These are phyloP conservation scores for Ustilago cynodontis DNA, from an alignment of 1,284 basidiomycete genomes.

Conservation along the genomic window DNA sequence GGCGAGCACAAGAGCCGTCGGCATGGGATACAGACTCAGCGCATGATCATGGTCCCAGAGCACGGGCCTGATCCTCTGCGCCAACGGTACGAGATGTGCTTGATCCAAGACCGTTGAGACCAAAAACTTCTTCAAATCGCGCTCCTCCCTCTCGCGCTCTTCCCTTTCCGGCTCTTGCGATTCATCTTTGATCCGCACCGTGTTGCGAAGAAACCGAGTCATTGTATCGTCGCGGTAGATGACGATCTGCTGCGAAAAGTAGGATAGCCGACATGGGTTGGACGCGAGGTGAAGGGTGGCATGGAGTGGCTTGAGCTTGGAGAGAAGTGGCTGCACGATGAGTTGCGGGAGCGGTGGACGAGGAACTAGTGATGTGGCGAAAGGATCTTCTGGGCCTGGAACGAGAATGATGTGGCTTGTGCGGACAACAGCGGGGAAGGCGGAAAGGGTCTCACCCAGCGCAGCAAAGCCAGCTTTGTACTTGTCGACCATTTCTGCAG, in stretches of 20 bases:
- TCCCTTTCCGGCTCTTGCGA: conserved; percentile 42
- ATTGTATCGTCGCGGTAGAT: conserved; percentile 93
- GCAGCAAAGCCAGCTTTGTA: conserved; percentile 76
- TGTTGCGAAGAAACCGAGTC: conserved; percentile 90
- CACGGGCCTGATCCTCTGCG: conserved; percentile 83
- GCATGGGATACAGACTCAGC: conserved; percentile 92
- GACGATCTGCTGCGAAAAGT: conserved; percentile 96
- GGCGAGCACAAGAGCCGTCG: conserved; percentile 92
- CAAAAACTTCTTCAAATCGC: conserved; percentile 44
- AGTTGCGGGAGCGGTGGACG: conserved; percentile 74
- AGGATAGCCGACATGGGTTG: conserved; percentile 94
- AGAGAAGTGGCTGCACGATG: conserved; percentile 74
- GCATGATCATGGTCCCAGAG: conserved; percentile 92
- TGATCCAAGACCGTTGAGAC: conserved; percentile 70
- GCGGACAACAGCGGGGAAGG: conserved; percentile 81
- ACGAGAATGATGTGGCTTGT: conserved; percentile 91
- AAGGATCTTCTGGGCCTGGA: conserved; percentile 90
- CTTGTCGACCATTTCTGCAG: conserved; percentile 80
- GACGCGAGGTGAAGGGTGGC: conserved; percentile 76
- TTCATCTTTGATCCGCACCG: conserved; percentile 63
- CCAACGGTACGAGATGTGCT: conserved; percentile 81
- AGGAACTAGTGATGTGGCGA: conserved; percentile 78
- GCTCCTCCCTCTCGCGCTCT: conserved; percentile 60
- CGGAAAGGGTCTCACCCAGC: conserved; percentile 84
- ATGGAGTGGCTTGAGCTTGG: conserved; percentile 30